Evolutionary conservation across 169 alveolate species (phyloP), one percentile per base, ranked within the genome.

Genomic region (Besnoitia besnoiti): DNA sequence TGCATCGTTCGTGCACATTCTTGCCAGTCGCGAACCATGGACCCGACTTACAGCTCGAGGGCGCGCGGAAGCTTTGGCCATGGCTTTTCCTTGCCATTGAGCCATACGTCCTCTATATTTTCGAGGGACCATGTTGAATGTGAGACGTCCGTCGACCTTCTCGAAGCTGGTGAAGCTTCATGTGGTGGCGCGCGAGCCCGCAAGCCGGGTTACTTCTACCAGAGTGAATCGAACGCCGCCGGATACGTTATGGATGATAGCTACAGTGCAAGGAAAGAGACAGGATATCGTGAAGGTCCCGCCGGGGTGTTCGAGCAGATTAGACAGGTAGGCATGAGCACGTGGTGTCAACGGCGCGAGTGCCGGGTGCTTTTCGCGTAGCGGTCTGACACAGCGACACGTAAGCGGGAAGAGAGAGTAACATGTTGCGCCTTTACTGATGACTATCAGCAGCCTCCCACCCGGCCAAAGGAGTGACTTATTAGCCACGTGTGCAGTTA

Each of bases 251-350:
- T 5, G 33, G 73, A 55, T 21, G 33, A 55, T 0, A 55, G 5
- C 27, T 55, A 55, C 73, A 27, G 0, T 33, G 21, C 46, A 30
- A 44, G 0, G 3, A 4, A 5, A 12, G 33, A 73, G 84, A 33
- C 49, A 39, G 33, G 84, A 73, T 33, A 7, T 12, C 84, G 84
- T 21, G 40, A 0, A 7, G 84, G 33, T 73, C 49, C 46, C 27
- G 84, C 84, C 19, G 84, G 46, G 5, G 84, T 73, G 46, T 73
- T 73, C 33, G 84, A 73, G 47, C 84, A 73, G 24, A 39, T 73
- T 7, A 33, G 84, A 21, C 84, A 73, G 84, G 84, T 73, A 73
- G 30, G 84, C 8, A 50, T n/a, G n/a, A n/a, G n/a, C n/a, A n/a
- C n/a, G n/a, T n/a, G n/a, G n/a, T n/a, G n/a, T n/a, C n/a, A n/a